Percentiles rank a stretch among this genome's conserved stretches.
phyloP scores from a whole-genome alignment of 2,329 filamentous ascomycete species.

The Aspergillus fumigatus region DNA sequence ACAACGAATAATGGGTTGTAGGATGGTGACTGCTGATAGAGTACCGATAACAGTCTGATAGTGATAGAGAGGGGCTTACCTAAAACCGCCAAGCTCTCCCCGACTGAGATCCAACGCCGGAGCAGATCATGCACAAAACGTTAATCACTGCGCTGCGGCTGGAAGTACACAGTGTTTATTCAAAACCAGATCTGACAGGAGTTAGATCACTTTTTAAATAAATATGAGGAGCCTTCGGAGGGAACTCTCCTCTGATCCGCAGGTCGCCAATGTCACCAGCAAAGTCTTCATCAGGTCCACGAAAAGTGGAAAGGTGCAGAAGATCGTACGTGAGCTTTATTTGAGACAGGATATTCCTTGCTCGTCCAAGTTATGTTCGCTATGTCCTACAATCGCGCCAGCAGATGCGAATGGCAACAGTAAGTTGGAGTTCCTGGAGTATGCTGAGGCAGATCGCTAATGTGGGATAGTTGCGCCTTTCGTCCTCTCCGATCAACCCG shows the following conservation, averaged over 20 bases:
- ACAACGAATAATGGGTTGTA: neutral
- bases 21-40: neutral
- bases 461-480: constrained; percentile 64
- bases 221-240: constrained; percentile 62
- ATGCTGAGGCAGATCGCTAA: constrained; percentile 16
- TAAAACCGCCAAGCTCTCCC: constrained; percentile 13
- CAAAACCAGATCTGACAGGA: constrained; percentile 2
- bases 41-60: neutral
- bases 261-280: constrained; percentile 75
- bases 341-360: constrained; percentile 95
- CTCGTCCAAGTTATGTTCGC: constrained; percentile 80
- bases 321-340: constrained; percentile 96
- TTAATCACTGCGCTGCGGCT: constrained; percentile 8
- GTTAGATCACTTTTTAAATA: constrained; percentile 12
- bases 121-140: constrained; percentile 10
- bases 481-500: constrained; percentile 82
- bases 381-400: constrained; percentile 70
- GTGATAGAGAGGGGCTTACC: constrained; percentile 15
- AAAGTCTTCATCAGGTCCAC: constrained; percentile 95
- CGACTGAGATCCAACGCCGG: constrained; percentile 11
- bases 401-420: constrained; percentile 73
- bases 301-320: constrained; percentile 94
- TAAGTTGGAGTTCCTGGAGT: constrained; percentile 33
- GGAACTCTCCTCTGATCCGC: constrained; percentile 48
- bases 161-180: constrained; percentile 18